Evolutionary conservation across 371 early-diverging fungal species (phyloP), one percentile per base, ranked within the genome.

Genomic region (Batkoa obscura): DNA sequence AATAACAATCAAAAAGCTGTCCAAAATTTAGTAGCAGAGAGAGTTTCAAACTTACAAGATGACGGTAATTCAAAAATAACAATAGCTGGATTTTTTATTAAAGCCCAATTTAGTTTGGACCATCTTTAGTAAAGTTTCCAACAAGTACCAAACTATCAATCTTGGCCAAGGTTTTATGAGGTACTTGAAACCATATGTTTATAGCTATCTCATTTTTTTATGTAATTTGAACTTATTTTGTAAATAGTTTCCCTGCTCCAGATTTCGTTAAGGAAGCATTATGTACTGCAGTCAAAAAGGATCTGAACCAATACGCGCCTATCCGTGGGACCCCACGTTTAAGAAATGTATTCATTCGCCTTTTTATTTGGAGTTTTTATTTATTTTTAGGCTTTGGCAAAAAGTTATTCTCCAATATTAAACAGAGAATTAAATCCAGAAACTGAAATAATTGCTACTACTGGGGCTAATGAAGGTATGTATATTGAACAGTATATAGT

Each of bases 151-250:
- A 47, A 91, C 95, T 13, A 88, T 92, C 62, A 94, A 95, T 71
- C 74, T 94, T 30, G 96, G 94, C 1, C 94, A 93, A 69, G 93
- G 89, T 2, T 86, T 75, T 60, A 86, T 84, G 83, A 83, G 79
- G 82, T 79, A 72, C 30, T 32, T 30, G 23, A 23, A 23, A 23
- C 23, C 23, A 23, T 23, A 23, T 23, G 23, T 23, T 23, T 23
- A 23, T 23, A 23, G 23, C 23, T 23, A 23, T 23, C 23, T 23
- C 23, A 23, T 23, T n/a, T n/a, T n/a, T 43, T 17, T 33, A 17
- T 39, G 1, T 55, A 32, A 35, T 57, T 4, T 48, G 39, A 10
- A 38, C 39, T n/a, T n/a, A 34, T 50, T 12, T 9, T 48, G 3
- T 43, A 12, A 42, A 36, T 55, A 81, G 91, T 66, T 94, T 91